Evolutionary conservation across 805 yeast genomes (phyloP).

Genomic region (Candida caryicola): DNA sequence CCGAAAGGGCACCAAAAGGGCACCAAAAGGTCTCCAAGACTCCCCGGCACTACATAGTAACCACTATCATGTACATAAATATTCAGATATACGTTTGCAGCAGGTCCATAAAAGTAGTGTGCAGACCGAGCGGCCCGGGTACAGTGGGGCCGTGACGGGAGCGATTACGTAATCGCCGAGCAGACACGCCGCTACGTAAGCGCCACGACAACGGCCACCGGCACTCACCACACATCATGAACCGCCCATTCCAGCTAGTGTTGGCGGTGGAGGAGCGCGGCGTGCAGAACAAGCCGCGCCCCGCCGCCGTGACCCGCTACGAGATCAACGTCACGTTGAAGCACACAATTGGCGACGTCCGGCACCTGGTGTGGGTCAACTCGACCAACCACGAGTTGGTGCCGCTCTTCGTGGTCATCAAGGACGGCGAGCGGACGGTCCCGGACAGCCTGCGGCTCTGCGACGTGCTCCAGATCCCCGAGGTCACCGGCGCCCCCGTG

Average conservation of each 20-base stretch:
- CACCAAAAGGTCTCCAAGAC: too few species aligned
- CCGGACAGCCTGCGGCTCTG: slow-evolving; percentile 12
- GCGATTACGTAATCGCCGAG: too few species aligned
- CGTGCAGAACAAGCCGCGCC: neutral
- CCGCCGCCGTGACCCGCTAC: neutral
- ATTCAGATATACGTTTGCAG: too few species aligned
- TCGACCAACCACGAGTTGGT: slow-evolving; percentile 21
- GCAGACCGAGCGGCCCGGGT: too few species aligned
- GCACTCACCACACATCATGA: too few species aligned
- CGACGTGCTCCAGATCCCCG: slow-evolving; percentile 10
- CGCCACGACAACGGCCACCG: too few species aligned
- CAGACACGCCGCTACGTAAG: too few species aligned
- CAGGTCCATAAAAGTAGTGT: too few species aligned
- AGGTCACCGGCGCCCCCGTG: slow-evolving; percentile 5
- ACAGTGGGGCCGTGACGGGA: too few species aligned
- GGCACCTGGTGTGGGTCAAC: slow-evolving; percentile 28
- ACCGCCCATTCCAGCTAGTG: slow-evolving; percentile 16
- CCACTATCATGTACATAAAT: too few species aligned
- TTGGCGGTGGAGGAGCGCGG: slow-evolving; percentile 11
- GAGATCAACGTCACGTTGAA: slow-evolving; percentile 20
- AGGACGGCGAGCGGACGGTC: slow-evolving; percentile 9
- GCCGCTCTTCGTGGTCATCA: slow-evolving; percentile 24
- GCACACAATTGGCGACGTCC: slow-evolving; percentile 23
- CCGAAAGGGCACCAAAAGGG: too few species aligned
- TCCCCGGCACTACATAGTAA: too few species aligned